Conservation (phyloP, 2,329 filamentous ascomycete species). For the Penicillium sp. region DNA sequence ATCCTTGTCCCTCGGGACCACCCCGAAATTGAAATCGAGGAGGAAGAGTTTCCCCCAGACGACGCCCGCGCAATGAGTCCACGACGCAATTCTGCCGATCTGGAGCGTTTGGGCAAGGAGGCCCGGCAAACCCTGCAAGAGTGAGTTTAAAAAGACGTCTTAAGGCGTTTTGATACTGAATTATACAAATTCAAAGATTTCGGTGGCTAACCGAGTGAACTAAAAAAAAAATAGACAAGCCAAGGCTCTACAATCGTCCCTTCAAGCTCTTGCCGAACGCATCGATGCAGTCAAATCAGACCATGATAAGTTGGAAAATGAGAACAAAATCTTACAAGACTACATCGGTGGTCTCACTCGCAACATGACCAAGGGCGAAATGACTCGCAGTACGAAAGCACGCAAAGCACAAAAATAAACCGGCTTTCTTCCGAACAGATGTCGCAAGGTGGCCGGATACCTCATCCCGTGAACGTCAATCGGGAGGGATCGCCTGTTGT, state of each 20-base stretch:
- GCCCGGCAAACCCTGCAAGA: slow-evolving; percentile 66
- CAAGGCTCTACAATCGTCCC: slow-evolving; percentile 80
- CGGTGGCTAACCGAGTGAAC: background rate
- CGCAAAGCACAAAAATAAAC: slow-evolving; percentile 47
- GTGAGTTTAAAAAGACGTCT: slow-evolving; percentile 43
- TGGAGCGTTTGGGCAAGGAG: slow-evolving; percentile 81
- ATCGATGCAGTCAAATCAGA: slow-evolving; percentile 93
- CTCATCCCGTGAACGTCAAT: slow-evolving; percentile 16
- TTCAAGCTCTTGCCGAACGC: slow-evolving; percentile 85
- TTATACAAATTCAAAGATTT: background rate
- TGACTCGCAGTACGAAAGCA: slow-evolving; percentile 54
- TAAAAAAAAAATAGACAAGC: slow-evolving; percentile 65
- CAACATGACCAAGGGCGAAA: slow-evolving; percentile 58
- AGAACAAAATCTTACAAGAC: slow-evolving; percentile 96
- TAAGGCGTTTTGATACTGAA: background rate
- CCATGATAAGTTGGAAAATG: slow-evolving; percentile 92
- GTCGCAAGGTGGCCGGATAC: slow-evolving; percentile 15
- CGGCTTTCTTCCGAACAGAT: slow-evolving; percentile 5
- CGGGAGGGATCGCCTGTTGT: slow-evolving; percentile 10
- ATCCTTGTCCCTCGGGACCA: slow-evolving; percentile 79
- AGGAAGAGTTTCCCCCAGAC: slow-evolving; percentile 76
- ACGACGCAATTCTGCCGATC: slow-evolving; percentile 82
- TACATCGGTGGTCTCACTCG: slow-evolving; percentile 97
- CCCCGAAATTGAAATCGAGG: slow-evolving; percentile 68
- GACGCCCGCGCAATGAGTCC: slow-evolving; percentile 96